These are phyloP conservation scores for Globisporangium acanthophoron DNA, from an alignment of 352 stramenopile species.

Conservation along the genomic window DNA sequence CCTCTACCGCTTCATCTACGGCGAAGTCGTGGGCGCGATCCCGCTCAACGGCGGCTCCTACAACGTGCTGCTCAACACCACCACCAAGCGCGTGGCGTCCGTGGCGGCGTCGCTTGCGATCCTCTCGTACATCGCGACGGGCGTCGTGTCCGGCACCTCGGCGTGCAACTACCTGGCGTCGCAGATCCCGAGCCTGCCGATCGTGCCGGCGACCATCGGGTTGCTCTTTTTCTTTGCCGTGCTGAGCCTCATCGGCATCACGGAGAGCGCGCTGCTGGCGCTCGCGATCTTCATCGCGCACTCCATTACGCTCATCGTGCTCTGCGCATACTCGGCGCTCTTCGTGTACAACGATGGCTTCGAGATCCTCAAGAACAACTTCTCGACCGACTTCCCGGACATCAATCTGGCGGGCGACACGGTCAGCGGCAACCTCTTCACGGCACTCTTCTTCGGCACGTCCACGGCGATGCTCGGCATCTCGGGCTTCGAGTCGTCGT, in stretches of 20 bases:
- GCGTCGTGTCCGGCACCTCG: constrained; percentile 84
- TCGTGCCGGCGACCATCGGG: constrained; percentile 74
- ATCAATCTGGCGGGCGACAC: constrained; percentile 84
- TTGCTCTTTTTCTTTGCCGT: constrained; percentile 91
- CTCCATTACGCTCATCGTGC: constrained; percentile 72
- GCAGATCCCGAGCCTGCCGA: constrained; percentile 63
- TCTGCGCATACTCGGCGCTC: constrained; percentile 73
- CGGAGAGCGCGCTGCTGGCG: constrained; percentile 88
- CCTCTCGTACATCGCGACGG: constrained; percentile 95
- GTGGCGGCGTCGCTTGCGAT: constrained; percentile 92
- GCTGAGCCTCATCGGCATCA: constrained; percentile 90
- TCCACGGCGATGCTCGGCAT: constrained; percentile 94
- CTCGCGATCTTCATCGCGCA: constrained; percentile 91
- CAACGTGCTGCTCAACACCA: constrained; percentile 95
- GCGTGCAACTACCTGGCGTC: constrained; percentile 85
- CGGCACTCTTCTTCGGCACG: constrained; percentile 89
- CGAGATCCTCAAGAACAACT: constrained; percentile 76
- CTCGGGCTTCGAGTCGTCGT: constrained; percentile 92
- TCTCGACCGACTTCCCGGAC: constrained; percentile 78
- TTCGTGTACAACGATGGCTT: constrained; percentile 84
- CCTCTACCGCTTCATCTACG: constrained; percentile 92
- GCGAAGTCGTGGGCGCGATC: constrained; percentile 91
- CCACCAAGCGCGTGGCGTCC: constrained; percentile 90
- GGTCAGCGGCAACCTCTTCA: constrained; percentile 75
- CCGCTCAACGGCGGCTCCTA: constrained; percentile 95